Evolutionary conservation across 352 stramenopile genomes (phyloP), one percentile per base, ranked within the genome.

Genomic region (Globisporangium splendens): DNA sequence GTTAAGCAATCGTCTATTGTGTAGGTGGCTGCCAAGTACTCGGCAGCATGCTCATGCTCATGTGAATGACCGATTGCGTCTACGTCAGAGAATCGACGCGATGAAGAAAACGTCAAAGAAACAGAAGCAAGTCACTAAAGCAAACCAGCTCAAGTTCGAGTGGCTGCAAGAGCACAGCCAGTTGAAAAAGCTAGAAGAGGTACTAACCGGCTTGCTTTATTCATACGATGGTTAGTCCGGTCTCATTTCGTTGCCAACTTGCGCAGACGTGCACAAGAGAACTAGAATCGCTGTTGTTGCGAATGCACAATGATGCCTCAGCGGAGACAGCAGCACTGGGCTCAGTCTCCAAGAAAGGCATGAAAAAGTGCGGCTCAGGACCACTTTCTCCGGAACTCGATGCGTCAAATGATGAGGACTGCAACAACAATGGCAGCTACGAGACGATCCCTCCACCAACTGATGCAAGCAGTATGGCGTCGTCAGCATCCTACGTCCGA

Each of bases 141-240:
- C 73, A 18, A 88, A 81, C 44, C 83, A 59, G 20, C 68, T 88
- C 14, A 91, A 89, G 71, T 89, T 82, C 57, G 77, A 89, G 41
- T 91, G 80, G 80, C 69, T 89, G 31, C 71, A 88, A 50, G 83
- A 93, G 24, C 70, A 86, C 20, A 74, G 59, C 5, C 71, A 86
- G 7, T 49, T 89, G 17, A 85, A 77, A 55, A 87, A 76, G 18
- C 62, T 90, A 13, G 79, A 90, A 62, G 77, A 87, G 58, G 79
- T 86, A 46, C 48, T 42, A 8, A 14, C 24, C 13, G 20, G 18
- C 18, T 8, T 31, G 18, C 24, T 8, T 33, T 33, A 14, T 21
- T 22, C n/a, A 46, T 17, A 8, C 2, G 46, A 17, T 42, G 14
- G 44, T 24, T 22, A 38, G 12, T 55, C 28, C 8, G 8, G 38